Conservation (phyloP, 345 rosid genomes). For the Rhizophora mangle region DNA sequence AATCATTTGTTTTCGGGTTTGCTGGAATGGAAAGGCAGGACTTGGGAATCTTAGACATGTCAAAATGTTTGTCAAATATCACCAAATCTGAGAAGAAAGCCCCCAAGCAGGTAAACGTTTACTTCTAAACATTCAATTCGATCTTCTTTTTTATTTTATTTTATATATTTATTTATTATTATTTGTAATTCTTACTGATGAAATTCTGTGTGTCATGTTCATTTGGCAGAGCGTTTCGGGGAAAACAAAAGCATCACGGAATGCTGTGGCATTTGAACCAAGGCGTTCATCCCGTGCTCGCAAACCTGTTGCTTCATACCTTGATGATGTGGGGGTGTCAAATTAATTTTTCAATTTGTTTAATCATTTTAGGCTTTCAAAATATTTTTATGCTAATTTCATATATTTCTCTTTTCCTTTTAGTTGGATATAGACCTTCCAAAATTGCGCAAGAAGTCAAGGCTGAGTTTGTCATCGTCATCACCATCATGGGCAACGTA, state of each 20-base stretch:
- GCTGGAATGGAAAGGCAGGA: slow-evolving; percentile 22
- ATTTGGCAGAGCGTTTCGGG: slow-evolving; percentile 21
- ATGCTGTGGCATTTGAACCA: slow-evolving; percentile 25
- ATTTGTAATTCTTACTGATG: background rate
- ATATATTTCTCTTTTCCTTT: background rate
- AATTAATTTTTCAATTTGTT: background rate
- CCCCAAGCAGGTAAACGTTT: slow-evolving; percentile 14
- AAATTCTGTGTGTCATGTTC: background rate
- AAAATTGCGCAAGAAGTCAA: slow-evolving; percentile 24
- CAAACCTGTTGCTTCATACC: slow-evolving; percentile 33
- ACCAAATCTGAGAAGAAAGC: slow-evolving; percentile 22
- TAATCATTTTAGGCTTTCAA: background rate
- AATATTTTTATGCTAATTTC: background rate
- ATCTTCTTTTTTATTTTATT: background rate
- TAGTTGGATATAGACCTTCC: slow-evolving; percentile 29
- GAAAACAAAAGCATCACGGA: slow-evolving; percentile 20
- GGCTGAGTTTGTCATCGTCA: slow-evolving; percentile 35
- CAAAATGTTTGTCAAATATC: slow-evolving; percentile 19
- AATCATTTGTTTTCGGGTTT: no score
- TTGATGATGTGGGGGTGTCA: slow-evolving; percentile 36
- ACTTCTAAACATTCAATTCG: background rate
- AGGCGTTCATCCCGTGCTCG: slow-evolving; percentile 56
- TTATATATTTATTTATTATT: background rate
- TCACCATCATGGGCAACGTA: slow-evolving; percentile 22
- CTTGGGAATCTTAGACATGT: slow-evolving; percentile 32